Conservation (phyloP, 345 rosid genomes). For the Streptanthus diversifolius region DNA sequence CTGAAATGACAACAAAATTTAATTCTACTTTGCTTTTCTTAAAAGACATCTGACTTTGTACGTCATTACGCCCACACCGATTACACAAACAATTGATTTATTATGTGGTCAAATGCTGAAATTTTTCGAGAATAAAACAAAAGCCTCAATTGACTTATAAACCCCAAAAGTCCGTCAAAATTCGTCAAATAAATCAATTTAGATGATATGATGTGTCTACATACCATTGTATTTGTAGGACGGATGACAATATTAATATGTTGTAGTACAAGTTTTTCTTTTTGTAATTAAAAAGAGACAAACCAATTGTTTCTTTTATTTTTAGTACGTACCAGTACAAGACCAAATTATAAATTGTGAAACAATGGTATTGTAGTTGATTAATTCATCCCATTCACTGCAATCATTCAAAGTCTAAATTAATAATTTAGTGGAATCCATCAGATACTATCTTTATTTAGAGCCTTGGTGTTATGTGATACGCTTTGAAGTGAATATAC, state of each 20-base stretch:
- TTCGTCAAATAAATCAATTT: background rate
- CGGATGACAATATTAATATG: background rate
- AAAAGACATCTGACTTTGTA: background rate
- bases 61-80: constrained; percentile 12
- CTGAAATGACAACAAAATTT: background rate
- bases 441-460: background rate
- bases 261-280: background rate
- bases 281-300: background rate
- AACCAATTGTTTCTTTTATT: too few species aligned
- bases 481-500: background rate
- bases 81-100: background rate
- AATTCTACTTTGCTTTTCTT: background rate
- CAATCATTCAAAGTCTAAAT: background rate
- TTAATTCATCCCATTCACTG: background rate
- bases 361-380: too few species aligned
- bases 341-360: too few species aligned
- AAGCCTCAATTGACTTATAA: background rate
- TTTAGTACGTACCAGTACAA: too few species aligned
- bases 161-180: too few species aligned
- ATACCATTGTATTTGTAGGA: background rate
- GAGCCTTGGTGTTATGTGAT: background rate
- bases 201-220: background rate
- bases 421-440: background rate
- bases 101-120: background rate
- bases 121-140: background rate